Base-by-base conservation (phyloP, 345 rosid species). In the Aquilaria sinensis region DNA sequence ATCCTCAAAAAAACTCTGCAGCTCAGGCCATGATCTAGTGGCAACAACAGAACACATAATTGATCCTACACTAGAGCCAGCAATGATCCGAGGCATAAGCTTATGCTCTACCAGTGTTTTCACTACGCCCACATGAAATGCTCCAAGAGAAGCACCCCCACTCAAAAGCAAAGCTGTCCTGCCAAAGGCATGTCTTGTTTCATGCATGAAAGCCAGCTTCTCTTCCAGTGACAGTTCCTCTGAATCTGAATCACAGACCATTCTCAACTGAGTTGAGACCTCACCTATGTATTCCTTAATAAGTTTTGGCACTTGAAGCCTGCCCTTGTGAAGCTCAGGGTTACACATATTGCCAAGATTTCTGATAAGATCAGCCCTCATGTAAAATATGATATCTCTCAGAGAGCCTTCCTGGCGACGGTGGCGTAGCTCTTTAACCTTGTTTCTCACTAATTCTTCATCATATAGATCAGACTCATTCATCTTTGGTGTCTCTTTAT, bases 11-110 rank as follows among this genome's bases (percentile, higher is more conserved):
- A 94, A 91, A 31, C 86, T 79, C 55, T 91, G 99, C 61, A 94
- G 72, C 80, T 91, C 99, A 3, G 96, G 99, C 99, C 99, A 94
- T 32, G 99, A 91, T 62, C 92, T 77, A 3, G 97, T 87, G 29
- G 90, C 99, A 2, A 91, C 92, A 47, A 87, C 60, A 0, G 99
- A 67, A 55, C 99, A 94, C 74, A 94, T 80, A 10, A 94, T 80
- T 53, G 99, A 91, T 57, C 99, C 99, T n/a, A 94, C 99, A 49
- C 99, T 94, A 57, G 99, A 88, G 16, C 99, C 99, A 32, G 99
- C 88, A 14, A 91, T 87, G 57, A 94, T 88, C 56, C 96, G 80
- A 43, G 99, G 99, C 53, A 94, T 50, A 66, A 90, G 91, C 82
- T 84, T 94, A 74, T 88, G 96, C 74, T 87, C 86, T 46, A 94